Base-by-base conservation (phyloP, 441 rosid genomes). In the Erodium chrysanthum region DNA sequence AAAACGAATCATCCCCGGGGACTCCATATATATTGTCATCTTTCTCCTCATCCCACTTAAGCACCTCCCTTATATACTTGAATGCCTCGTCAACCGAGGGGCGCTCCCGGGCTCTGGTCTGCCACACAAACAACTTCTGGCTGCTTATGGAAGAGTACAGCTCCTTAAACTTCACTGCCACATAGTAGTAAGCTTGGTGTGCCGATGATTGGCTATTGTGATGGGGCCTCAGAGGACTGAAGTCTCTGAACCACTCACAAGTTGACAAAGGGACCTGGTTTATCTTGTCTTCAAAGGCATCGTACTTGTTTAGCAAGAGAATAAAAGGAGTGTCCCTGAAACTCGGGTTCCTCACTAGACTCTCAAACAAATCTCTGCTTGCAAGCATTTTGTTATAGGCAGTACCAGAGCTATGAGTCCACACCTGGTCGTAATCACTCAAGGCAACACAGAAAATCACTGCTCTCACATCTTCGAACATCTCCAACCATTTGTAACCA, bases 401-500 rank as follows among this genome's bases (percentile, higher is more conserved):
- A 1, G 81, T 79, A 3, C 86, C 64, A 35, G 89, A 84, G 0
- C 82, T 83, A 63, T 86, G 83, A 44, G 73, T 68, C 56, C 81
- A 83, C 70, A 85, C 75, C 69, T 85, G 96, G 73, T 94, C 99
- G 65, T 88, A 94, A 77, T 94, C 96, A 52, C 87, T 80, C 64
- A 94, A 87, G 71, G 97, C 81, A 11, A 90, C 82, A 40, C 99
- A 94, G 91, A 94, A 91, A 54, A 91, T 76, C 4, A 91, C 88
- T 3, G 79, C 90, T 1, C 89, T 83, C 60, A 89, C 97, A 5
- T 91, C 99, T 88, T 94, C 99, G 23, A 91, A 91, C 97, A 94
- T 94, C 73, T 91, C 96, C 1, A 94, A 88, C 99, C 99, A 94
- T 78, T 94, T 94, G 84, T 96, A 94, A 25, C 97, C 96, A 68